Base-by-base conservation (phyloP, 257 asterid genomes). In the Fraxinus anomala region DNA sequence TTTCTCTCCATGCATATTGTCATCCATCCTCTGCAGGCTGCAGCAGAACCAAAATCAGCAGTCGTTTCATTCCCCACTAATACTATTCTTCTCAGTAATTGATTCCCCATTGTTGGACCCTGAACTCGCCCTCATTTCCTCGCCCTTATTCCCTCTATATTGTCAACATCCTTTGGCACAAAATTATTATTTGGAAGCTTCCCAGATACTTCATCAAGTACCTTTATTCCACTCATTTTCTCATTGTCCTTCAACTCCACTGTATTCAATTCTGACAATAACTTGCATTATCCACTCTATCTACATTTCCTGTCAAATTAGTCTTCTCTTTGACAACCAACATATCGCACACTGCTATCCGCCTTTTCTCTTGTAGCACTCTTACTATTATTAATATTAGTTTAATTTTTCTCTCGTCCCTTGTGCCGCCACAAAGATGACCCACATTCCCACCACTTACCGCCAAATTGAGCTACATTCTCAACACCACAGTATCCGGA, bases 181-280 rank as follows among this genome's bases (percentile, higher is more conserved):
- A 56, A 70, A 74, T 70, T 83, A 80, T 70, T 81, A 68, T 21
- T 81, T 59, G 30, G 24, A 42, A 72, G 68, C 11, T 47, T 72
- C 23, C 74, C 81, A 1, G 40, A 63, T 16, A 67, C 83, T 14
- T 61, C 77, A 71, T 65, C 74, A 26, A 39, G 71, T 8, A 72
- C 79, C 44, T 79, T 66, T 16, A 61, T 6, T 31, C 82, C 82
- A 68, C 51, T 59, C 23, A n/a, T 34, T 42, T 79, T 81, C 40
- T 73, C 88, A 14, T 81, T 84, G 39, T 83, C 92, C 47, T 75
- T 82, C 89, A 89, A 79, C 76, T 86, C 93, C 72, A 88, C 97
- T 0, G 87, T 87, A 82, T 79, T 85, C 79, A 89, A 63, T 0
- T 89, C 90, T 2, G 87, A 87, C 79, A 86, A 36, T 70, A 83